These are phyloP conservation scores for Thraustochytrium striatum DNA, from an alignment of 352 stramenopile species.

Conservation along the genomic window DNA sequence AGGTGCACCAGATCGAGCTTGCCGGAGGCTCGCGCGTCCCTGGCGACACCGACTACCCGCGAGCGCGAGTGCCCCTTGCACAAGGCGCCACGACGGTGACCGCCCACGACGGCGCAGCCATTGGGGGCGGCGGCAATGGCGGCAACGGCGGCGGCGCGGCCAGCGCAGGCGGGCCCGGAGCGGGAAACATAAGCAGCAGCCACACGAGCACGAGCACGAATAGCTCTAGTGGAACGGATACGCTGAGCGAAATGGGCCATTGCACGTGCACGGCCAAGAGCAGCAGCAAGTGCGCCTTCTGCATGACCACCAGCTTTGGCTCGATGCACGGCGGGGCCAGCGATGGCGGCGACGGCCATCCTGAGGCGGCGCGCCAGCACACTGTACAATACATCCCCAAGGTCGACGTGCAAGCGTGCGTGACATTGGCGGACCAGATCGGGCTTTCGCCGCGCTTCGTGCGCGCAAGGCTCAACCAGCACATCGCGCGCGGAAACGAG, in stretches of 20 bases:
- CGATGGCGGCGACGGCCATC: too few species aligned
- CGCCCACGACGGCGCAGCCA: background rate
- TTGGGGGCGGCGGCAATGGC: background rate
- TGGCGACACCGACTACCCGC: background rate
- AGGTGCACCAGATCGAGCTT: background rate
- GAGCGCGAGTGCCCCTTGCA: background rate
- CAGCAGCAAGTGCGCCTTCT: constrained; percentile 30
- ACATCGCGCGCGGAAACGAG: too few species aligned
- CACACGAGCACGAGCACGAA: too few species aligned
- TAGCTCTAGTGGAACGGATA: background rate
- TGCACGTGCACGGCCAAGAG: constrained; percentile 29
- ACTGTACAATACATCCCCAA: too few species aligned
- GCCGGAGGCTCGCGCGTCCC: background rate
- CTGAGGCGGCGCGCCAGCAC: too few species aligned
- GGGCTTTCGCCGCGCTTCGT: too few species aligned
- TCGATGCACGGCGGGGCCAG: too few species aligned
- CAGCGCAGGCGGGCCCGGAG: background rate
- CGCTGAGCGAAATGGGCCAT: constrained; percentile 9
- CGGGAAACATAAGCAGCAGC: too few species aligned
- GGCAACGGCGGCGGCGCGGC: background rate
- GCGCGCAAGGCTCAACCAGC: too few species aligned
- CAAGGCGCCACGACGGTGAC: background rate
- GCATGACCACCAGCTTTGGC: constrained; percentile 31
- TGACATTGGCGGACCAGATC: too few species aligned
- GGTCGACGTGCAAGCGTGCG: too few species aligned